These are phyloP conservation scores for Brasilioporus rufonigricans DNA, from an alignment of 768 basidiomycete species.

Conservation along the genomic window DNA sequence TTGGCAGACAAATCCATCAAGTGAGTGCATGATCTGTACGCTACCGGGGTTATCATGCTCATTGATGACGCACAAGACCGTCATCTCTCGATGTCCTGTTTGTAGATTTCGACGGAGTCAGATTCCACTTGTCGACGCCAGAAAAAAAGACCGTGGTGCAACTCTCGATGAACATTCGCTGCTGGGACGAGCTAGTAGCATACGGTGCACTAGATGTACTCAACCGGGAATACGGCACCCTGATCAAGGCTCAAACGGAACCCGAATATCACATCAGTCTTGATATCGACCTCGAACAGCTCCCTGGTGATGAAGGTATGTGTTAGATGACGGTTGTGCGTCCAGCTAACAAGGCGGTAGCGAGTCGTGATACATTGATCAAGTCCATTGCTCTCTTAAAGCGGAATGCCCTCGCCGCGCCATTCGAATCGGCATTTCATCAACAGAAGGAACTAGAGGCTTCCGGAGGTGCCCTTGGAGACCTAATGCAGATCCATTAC, in stretches of 20 bases:
- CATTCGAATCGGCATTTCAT: conserved; percentile 86
- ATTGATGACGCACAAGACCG: conserved; percentile 54
- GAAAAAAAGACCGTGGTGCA: conserved; percentile 78
- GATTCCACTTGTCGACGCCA: conserved; percentile 90
- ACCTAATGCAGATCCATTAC: conserved; percentile 92
- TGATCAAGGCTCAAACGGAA: conserved; percentile 68
- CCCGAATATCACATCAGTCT: conserved; percentile 88
- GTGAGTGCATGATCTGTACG: conserved; percentile 41
- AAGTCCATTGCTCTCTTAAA: conserved; percentile 83
- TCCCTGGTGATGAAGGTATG: conserved; percentile 78
- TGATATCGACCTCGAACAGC: conserved; percentile 81
- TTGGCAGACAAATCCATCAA: conserved; percentile 83
- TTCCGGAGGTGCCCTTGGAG: conserved; percentile 63
- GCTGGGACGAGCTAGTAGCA: conserved; percentile 89
- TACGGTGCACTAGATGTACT: conserved; percentile 85
- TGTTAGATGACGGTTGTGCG: conserved; percentile 4
- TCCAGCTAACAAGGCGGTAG: conserved; percentile 40
- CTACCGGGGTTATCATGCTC: conserved; percentile 2
- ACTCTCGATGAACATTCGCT: conserved; percentile 95
- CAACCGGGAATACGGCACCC: conserved; percentile 75
- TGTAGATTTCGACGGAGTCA: conserved; percentile 96
- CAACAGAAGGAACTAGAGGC: conserved; percentile 82
- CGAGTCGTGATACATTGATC: conserved; percentile 76
- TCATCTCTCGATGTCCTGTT: conserved; percentile 92
- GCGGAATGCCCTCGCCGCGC: conserved; percentile 91